Conservation (phyloP, 441 rosid genomes). For the Arabidopsis hybrid region DNA sequence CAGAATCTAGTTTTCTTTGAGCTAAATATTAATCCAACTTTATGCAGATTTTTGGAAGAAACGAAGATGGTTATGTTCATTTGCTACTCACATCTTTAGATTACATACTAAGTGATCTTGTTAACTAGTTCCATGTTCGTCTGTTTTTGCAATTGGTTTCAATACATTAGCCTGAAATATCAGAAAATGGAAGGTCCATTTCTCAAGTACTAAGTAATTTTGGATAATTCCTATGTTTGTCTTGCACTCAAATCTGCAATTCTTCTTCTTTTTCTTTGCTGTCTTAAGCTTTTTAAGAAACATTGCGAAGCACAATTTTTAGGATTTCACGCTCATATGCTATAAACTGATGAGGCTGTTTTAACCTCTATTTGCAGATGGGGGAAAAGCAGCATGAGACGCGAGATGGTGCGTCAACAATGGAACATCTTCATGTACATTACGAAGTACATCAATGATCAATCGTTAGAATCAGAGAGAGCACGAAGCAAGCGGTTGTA, state of each 20-base stretch:
- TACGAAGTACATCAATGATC: not conserved
- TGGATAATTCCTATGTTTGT: not conserved
- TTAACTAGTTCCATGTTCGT: not conserved
- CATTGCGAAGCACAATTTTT: not conserved
- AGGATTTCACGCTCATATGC: not conserved
- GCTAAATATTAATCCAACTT: not conserved
- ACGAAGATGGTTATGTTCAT: not conserved
- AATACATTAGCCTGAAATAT: slow-evolving; percentile 7
- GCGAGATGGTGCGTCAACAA: not conserved
- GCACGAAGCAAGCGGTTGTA: slow-evolving; percentile 4
- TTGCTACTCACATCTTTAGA: not conserved
- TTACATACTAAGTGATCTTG: not conserved
- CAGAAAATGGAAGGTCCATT: not conserved
- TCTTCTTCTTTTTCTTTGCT: not conserved
- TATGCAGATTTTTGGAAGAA: not conserved
- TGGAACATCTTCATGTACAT: slow-evolving; percentile 32
- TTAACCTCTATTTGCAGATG: slow-evolving; percentile 16
- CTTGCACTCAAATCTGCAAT: not conserved
- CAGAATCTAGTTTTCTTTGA: not conserved
- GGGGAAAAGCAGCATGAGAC: not conserved
- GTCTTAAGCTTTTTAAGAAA: slow-evolving; percentile 10
- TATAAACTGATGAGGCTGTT: not conserved
- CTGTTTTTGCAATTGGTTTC: slow-evolving; percentile 7
- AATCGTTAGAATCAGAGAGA: not conserved
- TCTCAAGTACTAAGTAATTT: not conserved